Conservation (phyloP, 2,329 filamentous ascomycete species). For the Xylariales sp. region DNA sequence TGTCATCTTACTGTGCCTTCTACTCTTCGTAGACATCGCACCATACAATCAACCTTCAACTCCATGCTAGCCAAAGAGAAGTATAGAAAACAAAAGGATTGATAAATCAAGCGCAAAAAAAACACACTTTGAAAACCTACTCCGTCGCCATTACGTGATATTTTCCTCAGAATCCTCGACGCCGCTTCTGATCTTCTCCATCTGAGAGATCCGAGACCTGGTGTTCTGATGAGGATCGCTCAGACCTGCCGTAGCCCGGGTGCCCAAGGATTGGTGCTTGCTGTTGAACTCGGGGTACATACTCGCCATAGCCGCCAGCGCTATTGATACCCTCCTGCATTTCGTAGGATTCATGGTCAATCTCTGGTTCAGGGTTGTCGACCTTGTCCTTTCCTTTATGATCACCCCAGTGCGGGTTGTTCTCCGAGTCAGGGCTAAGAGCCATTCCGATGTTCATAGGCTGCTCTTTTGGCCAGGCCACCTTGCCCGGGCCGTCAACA, state of each 20-base stretch:
- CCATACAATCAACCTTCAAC: not conserved
- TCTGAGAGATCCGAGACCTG: too few species aligned
- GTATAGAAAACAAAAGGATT: not conserved
- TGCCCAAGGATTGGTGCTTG: constrained; percentile 40
- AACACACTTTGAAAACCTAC: not conserved
- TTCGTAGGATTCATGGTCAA: constrained; percentile 35
- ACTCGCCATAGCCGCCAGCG: constrained; percentile 17
- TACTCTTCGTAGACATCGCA: not conserved
- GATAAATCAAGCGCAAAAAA: not conserved
- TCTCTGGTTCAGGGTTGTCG: too few species aligned
- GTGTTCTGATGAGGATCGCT: constrained; percentile 8
- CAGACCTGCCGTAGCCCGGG: constrained; percentile 39
- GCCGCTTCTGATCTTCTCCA: too few species aligned
- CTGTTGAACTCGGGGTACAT: too few species aligned
- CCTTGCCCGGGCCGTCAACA: constrained; percentile 24
- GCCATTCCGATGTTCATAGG: constrained; percentile 37
- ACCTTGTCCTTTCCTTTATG: constrained; percentile 36
- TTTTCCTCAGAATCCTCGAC: too few species aligned
- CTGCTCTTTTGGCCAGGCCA: constrained; percentile 32
- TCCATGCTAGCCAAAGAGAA: constrained; percentile 1
- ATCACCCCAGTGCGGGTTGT: constrained; percentile 21
- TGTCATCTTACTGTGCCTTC: not conserved
- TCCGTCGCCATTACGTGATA: not conserved
- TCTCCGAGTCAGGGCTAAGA: constrained; percentile 32
- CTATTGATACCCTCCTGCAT: constrained; percentile 39